Base-by-base conservation (phyloP, 2,329 filamentous ascomycete genomes). In the Aaosphaeria pasadenensis region DNA sequence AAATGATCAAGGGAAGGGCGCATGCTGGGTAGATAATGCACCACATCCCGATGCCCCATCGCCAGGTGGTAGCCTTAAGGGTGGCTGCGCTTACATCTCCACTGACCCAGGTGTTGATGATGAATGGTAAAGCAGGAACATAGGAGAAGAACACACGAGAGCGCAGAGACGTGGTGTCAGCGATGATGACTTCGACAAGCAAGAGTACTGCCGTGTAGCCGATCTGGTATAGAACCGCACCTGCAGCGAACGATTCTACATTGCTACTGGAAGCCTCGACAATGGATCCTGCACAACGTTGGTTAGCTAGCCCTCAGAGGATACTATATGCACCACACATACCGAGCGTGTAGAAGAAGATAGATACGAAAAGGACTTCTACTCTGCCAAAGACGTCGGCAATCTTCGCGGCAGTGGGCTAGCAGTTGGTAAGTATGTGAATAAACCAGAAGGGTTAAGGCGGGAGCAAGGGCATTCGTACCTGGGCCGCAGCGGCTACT, bases 141-240 rank as follows among this genome's bases (percentile, higher is more conserved):
- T 84, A 87, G 42, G 80, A 84, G 71, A 85, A 86, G 55, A 87
- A 72, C 6, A 87, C 71, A 59, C 84, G 82, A 7, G 81, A 75
- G 11, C 82, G 78, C 5, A 82, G 78, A 1, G 84, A 86, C 2
- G 83, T 85, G 29, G 83, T 75, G 55, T 87, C 84, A 40, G 77
- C 83, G 41, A 87, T 72, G 50, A 87, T 77, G 57, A 87, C 80
- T 64, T 87, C 82, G 24, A 86, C 74, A 1, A 87, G 73, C 9
- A 87, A 69, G 13, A 84, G 72, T 29, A 85, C 72, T 55, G 76
- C 76, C 7, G 84, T 86, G 60, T 84, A 86, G 43, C 84, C 84
- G 38, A 86, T 73, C 60, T 77, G 82, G 63, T 85, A 85, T 35
- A 85, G 63, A 38, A 85, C 73, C 32, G 79, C 78, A 29, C 83